Evolutionary conservation across 2,329 filamentous ascomycete species (phyloP), one percentile per base, ranked within the genome.

Genomic region (Alternaria longipes): DNA sequence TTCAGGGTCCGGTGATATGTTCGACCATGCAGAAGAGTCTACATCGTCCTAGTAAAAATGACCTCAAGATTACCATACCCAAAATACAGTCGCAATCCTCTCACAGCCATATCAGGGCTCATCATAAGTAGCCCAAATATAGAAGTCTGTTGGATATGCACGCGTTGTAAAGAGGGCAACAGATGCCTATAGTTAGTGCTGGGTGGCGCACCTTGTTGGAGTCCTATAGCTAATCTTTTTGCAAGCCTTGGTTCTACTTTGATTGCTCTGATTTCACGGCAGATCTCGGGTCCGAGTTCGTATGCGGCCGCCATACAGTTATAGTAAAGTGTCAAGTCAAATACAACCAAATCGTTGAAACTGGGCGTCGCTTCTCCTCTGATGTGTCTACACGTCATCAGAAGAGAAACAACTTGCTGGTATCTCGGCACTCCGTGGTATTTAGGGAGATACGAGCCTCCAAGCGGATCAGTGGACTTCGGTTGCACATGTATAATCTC

Each of bases 261-360:
- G 18, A 60, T 53, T 2, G 54, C 18, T 42, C 7, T 53, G 6
- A 60, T 60, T n/a, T 16, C 8, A 26, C 47, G 54, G 11, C 58
- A 53, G 6, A 53, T 53, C 2, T 20, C 54, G 2, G 58, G 41
- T 30, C 47, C 58, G 3, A 60, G 28, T 40, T 57, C 58, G 41
- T 52, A 60, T 1, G 26, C 54, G n/a, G 46, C 54, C 11, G 47
- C 47, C 54, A 57, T 57, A 16, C 40, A 46, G 26, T 60, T 52
- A 26, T 53, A 53, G 20, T 53, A 53, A 7, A 22, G 30, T 9
- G 54, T 57, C 7, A 60, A 32, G 20, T 60, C 58, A 30, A 60
- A 60, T 12, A 26, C 53, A 12, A 57, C 54, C 14, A 56, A 20
- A 6, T 50, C 47, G 14, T 60, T 47, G 54, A 60, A 60, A 6